Conservation (phyloP, 2,329 filamentous ascomycete species). For the Aspergillaceae sp. region DNA sequence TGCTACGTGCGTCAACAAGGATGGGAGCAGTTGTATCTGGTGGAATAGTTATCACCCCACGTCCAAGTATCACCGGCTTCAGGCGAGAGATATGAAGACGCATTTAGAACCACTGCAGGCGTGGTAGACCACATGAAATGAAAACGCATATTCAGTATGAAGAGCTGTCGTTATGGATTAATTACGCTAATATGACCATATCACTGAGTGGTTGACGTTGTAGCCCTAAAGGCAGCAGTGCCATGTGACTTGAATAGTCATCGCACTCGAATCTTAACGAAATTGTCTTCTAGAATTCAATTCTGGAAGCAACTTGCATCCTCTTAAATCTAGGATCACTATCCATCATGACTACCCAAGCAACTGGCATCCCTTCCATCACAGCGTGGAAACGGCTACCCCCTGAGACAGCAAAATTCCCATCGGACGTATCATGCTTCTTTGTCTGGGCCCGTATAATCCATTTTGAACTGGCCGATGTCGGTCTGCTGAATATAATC, state of each 20-base stretch:
- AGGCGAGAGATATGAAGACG: conserved; percentile 24
- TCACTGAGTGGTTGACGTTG: too few species aligned
- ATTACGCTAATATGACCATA: too few species aligned
- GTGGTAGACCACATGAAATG: conserved; percentile 12
- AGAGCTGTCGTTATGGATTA: too few species aligned
- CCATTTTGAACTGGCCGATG: neutral
- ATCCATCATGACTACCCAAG: neutral
- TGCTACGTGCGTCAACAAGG: conserved; percentile 20
- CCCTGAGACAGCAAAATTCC: neutral
- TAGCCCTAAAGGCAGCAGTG: too few species aligned
- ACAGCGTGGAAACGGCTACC: neutral
- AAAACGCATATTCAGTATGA: too few species aligned
- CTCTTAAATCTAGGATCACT: neutral
- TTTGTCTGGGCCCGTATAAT: too few species aligned
- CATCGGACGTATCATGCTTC: too few species aligned
- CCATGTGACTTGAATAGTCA: too few species aligned
- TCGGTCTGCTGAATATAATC: neutral
- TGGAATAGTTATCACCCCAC: conserved; percentile 27
- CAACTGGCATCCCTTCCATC: neutral
- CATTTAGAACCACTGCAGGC: conserved; percentile 12
- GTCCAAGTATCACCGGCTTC: conserved; percentile 19
- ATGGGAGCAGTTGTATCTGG: conserved; percentile 23
- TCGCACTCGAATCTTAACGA: too few species aligned
- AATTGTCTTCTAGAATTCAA: too few species aligned
- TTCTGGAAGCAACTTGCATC: too few species aligned